phyloP scores from a whole-genome alignment of 257 asterid species.

The Salvia hispanica region DNA sequence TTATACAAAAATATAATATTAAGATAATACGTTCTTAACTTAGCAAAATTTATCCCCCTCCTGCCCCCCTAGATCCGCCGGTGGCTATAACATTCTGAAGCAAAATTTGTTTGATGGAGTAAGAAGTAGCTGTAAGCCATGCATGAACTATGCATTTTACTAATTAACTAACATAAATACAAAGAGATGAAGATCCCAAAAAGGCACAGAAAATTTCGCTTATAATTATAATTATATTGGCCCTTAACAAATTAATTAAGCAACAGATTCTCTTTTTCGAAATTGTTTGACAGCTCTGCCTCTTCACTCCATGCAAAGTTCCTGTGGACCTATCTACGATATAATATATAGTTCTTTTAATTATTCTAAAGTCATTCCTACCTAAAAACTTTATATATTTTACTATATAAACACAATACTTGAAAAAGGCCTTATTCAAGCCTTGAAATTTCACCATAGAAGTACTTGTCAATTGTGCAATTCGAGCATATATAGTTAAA shows the following conservation, averaged over 20 bases:
- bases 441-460: too few relatives aligned
- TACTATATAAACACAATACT: too few relatives aligned
- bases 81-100: neutral
- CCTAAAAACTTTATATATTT: neutral
- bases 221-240: slow-evolving; percentile 1
- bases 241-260: slow-evolving; percentile 4
- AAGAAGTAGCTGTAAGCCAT: slow-evolving; percentile 15
- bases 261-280: slow-evolving; percentile 22
- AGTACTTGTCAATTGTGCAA: too few relatives aligned
- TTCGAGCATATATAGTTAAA: too few relatives aligned
- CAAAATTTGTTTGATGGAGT: neutral
- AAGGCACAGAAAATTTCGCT: slow-evolving; percentile 23
- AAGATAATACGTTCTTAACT: too few relatives aligned
- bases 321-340: neutral
- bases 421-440: too few relatives aligned
- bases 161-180: slow-evolving; percentile 23
- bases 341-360: neutral
- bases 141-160: neutral
- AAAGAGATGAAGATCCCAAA: slow-evolving; percentile 32
- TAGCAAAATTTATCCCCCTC: too few relatives aligned
- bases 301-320: slow-evolving; percentile 25
- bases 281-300: slow-evolving; percentile 30
- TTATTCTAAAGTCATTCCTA: neutral
- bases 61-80: too few relatives aligned
- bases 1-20: too few relatives aligned